Base-by-base conservation (phyloP, 208 protist genomes). In the Acanthamoeba rhysodes region DNA sequence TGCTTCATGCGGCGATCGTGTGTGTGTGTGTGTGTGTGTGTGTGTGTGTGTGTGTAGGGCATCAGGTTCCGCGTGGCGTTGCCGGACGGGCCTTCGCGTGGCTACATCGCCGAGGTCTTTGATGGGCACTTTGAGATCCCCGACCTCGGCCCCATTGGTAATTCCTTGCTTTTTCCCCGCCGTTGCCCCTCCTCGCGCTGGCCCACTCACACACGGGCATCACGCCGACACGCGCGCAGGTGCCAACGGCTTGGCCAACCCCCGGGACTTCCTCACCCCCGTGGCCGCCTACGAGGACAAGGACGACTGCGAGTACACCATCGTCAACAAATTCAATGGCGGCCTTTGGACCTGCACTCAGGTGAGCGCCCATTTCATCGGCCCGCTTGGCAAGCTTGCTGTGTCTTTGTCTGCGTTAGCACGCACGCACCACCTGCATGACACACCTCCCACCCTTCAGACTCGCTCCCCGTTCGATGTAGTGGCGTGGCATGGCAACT, bases 401-500 rank as follows among this genome's bases (percentile, higher is more conserved):
- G 37, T 8, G 41, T 45, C 4, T 45, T 45, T 45, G 41, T 5
- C 41, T 5, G 41, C 41, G 41, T 45, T 45, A 45, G 4, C 41
- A 45, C 41, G 41, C 41, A 45, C 41, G 41, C 41, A 45, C 41
- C 20, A 87, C 78, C 22, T 50, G 10, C 66, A 41, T 20, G n/a
- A 20, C 70, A 37, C 14, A 20, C 6, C 16, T 4, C 50, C 70
- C 29, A 14, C 48, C 29, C 12, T 68, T 16, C 37, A 96, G 88
- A 68, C 90, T 37, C 48, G 94, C 64, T 98, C 96, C 12, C 96
- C 96, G 27, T 99, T 98, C 93, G 97, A 99, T 92, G 98, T 99
- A 22, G 98, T 99, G 32, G 98, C 96, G n/a, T 99, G 98, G 98
- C 98, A 98, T 88, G 98, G 98, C 57, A 99, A 99, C 96, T 99